phyloP scores from a whole-genome alignment of 169 alveolate genomes.

The Hepatocystis sp. region DNA sequence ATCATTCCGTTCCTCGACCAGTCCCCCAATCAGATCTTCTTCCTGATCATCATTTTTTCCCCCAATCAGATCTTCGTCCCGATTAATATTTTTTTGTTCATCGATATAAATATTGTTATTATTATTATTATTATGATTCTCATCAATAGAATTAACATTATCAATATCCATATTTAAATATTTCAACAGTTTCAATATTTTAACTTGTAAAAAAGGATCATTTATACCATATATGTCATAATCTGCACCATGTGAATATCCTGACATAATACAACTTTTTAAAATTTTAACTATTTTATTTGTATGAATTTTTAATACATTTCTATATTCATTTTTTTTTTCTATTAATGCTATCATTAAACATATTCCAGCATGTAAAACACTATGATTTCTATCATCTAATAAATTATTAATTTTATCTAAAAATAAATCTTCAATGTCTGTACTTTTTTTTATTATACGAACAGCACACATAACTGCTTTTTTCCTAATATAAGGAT shows the following conservation, averaged over 20 bases:
- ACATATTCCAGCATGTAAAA: constrained; percentile 93
- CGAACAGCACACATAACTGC: constrained; percentile 94
- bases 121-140: not conserved
- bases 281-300: constrained; percentile 78
- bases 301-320: constrained; percentile 57
- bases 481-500: constrained; percentile 96
- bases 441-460: constrained; percentile 80
- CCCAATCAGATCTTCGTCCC: no score
- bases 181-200: constrained; percentile 77
- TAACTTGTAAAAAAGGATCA: constrained; percentile 85
- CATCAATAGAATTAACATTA: not conserved
- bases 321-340: constrained; percentile 88
- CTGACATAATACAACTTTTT: constrained; percentile 74
- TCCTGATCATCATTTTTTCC: no score
- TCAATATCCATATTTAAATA: constrained; percentile 72
- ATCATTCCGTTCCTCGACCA: no score
- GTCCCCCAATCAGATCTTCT: no score
- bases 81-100: no score
- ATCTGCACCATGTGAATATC: constrained; percentile 76
- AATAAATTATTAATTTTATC: constrained; percentile 90
- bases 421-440: constrained; percentile 89
- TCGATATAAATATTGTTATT: no score
- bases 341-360: constrained; percentile 93
- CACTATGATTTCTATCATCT: constrained; percentile 98
- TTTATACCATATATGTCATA: constrained; percentile 78